These are phyloP conservation scores for Chernovozyma sophiae-reginae DNA, from an alignment of 1,139 yeast species.

Conservation along the genomic window DNA sequence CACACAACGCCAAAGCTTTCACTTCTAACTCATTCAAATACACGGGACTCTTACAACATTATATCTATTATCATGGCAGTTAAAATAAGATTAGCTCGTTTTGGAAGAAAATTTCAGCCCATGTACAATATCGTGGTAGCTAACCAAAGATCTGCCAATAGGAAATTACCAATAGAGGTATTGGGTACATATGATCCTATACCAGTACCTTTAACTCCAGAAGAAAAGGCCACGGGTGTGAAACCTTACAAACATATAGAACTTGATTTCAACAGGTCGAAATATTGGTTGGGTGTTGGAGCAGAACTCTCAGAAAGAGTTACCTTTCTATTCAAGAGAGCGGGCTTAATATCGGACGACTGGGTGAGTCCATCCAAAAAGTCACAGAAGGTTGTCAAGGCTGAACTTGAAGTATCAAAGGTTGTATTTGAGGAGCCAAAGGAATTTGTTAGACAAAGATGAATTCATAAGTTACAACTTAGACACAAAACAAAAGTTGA, in stretches of 20 bases:
- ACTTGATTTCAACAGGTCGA: conserved; percentile 85
- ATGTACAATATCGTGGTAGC: conserved; percentile 90
- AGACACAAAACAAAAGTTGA: too few species aligned
- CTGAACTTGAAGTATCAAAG: conserved; percentile 24
- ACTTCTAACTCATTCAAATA: too few species aligned
- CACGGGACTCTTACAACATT: too few species aligned
- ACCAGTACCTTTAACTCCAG: conserved; percentile 65
- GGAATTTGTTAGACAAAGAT: conserved; percentile 32
- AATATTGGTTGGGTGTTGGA: conserved; percentile 98
- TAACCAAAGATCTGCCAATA: conserved; percentile 67
- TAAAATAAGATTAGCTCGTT: conserved; percentile 78
- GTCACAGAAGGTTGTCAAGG: conserved; percentile 30
- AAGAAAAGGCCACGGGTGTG: conserved; percentile 47
- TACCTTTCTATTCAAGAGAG: conserved; percentile 70
- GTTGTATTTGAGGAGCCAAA: conserved; percentile 31
- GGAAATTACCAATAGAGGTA: conserved; percentile 88
- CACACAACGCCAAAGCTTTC: too few species aligned
- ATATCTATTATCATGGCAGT: too few species aligned
- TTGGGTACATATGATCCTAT: conserved; percentile 90
- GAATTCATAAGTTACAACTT: too few species aligned
- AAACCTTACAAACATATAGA: conserved; percentile 74
- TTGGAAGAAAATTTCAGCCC: conserved; percentile 87
- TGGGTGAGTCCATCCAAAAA: conserved; percentile 57
- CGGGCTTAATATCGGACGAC: conserved; percentile 67
- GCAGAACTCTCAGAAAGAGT: conserved; percentile 92